phyloP scores from a whole-genome alignment of 192 early-diverging fungal genomes.

The Lunasporangiospora selenospora region DNA sequence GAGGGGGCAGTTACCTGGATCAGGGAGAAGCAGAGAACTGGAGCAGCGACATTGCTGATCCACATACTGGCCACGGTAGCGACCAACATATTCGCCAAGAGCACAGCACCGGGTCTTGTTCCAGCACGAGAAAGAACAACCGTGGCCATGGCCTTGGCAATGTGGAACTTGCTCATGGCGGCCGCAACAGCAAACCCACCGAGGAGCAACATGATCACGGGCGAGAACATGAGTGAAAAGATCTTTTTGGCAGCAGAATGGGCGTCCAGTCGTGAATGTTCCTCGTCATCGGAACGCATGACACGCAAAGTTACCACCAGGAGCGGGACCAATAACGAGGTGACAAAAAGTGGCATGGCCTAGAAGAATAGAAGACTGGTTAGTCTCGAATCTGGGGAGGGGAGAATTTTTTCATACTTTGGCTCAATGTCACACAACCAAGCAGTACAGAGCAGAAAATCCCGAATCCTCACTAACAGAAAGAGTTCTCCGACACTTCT shows the following conservation, averaged over 20 bases:
- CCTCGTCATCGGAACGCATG: slow-evolving; percentile 69
- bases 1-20: slow-evolving; percentile 87
- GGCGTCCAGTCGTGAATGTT: slow-evolving; percentile 66
- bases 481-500: too few relatives aligned
- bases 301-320: slow-evolving; percentile 86
- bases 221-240: slow-evolving; percentile 94
- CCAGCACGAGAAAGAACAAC: slow-evolving; percentile 91
- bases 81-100: slow-evolving; percentile 95
- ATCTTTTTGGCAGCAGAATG: slow-evolving; percentile 83
- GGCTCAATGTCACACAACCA: too few relatives aligned
- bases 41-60: slow-evolving; percentile 98
- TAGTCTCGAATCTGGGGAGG: too few relatives aligned
- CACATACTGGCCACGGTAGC: slow-evolving; percentile 98
- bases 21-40: slow-evolving; percentile 94
- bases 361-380: too few relatives aligned
- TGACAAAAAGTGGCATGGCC: slow-evolving; percentile 92
- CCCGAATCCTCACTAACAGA: too few relatives aligned
- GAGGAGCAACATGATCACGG: slow-evolving; percentile 95
- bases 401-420: too few relatives aligned
- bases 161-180: slow-evolving; percentile 94
- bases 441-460: too few relatives aligned
- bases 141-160: slow-evolving; percentile 91
- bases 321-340: slow-evolving; percentile 86
- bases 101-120: slow-evolving; percentile 80
- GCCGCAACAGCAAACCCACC: slow-evolving; percentile 95